Percentiles rank a stretch among this genome's conserved stretches.
phyloP scores from a whole-genome alignment of 768 basidiomycete species.

The Lentinula detonsa region DNA sequence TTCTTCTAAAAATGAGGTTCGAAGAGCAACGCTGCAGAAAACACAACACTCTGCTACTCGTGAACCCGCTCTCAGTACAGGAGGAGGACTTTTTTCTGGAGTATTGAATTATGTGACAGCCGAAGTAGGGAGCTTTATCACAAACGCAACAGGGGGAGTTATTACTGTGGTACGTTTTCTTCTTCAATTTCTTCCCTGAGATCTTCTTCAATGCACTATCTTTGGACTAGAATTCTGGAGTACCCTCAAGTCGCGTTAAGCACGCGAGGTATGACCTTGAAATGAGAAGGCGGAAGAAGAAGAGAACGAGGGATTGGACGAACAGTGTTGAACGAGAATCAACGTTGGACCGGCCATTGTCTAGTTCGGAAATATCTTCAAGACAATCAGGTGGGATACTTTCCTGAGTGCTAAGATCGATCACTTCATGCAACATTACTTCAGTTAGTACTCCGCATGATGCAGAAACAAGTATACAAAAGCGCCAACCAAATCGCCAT shows the following conservation, averaged over 20 bases:
- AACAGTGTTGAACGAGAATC: not conserved
- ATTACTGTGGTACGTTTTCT: slow-evolving; percentile 14
- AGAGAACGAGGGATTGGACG: slow-evolving; percentile 4
- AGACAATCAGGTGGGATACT: not conserved
- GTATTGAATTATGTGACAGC: slow-evolving; percentile 66
- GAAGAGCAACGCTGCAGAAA: not conserved
- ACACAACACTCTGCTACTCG: not conserved
- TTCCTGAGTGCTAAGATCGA: not conserved
- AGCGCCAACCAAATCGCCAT: slow-evolving; percentile 33
- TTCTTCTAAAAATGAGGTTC: not conserved
- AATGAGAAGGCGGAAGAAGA: slow-evolving; percentile 7
- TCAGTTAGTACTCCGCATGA: slow-evolving; percentile 11
- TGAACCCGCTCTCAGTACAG: not conserved
- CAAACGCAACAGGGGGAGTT: slow-evolving; percentile 51
- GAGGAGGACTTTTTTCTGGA: slow-evolving; percentile 46
- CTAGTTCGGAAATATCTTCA: not conserved
- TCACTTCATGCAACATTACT: not conserved
- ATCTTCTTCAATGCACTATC: slow-evolving; percentile 1
- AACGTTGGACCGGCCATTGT: not conserved
- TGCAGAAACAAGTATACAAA: slow-evolving; percentile 14
- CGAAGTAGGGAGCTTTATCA: slow-evolving; percentile 67
- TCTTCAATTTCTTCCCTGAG: not conserved
- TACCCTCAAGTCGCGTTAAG: slow-evolving; percentile 12
- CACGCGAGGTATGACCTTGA: not conserved
- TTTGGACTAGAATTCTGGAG: slow-evolving; percentile 4